Evolutionary conservation across 768 basidiomycete species (phyloP).

Genomic region (Panus rudis): DNA sequence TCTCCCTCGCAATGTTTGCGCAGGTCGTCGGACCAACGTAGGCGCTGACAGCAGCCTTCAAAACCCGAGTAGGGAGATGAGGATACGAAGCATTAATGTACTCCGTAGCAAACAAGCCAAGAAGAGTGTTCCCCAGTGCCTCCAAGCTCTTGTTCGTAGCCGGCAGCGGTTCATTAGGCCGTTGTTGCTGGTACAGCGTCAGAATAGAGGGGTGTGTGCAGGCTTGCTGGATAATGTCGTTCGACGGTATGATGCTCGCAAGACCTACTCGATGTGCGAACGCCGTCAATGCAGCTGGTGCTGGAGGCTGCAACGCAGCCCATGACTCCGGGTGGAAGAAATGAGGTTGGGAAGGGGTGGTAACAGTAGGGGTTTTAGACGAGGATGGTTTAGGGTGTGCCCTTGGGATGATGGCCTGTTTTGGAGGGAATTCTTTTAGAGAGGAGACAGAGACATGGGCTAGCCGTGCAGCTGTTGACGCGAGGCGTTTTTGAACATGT

Average conservation of each 20-base stretch:
- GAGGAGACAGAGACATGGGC: constrained; percentile 50
- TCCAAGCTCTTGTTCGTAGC: constrained; percentile 72
- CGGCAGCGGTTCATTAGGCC: constrained; percentile 47
- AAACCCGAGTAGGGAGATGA: constrained; percentile 83
- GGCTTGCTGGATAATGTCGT: constrained; percentile 57
- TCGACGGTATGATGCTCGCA: constrained; percentile 42
- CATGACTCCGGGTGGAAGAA: constrained; percentile 61
- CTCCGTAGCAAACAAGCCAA: constrained; percentile 88
- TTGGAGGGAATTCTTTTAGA: constrained; percentile 54
- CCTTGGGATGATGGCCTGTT: constrained; percentile 40
- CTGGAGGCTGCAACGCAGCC: constrained; percentile 67
- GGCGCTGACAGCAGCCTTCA: constrained; percentile 88
- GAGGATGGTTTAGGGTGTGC: constrained; percentile 13
- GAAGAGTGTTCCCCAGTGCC: constrained; percentile 74
- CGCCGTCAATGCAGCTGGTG: constrained; percentile 62
- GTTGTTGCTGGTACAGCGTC: constrained; percentile 45
- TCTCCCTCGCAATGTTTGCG: constrained; percentile 78
- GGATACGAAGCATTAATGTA: constrained; percentile 77
- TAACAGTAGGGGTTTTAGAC: constrained; percentile 8
- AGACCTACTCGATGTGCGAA: constrained; percentile 76
- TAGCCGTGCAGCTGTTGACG: constrained; percentile 39
- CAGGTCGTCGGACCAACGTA: constrained; percentile 85
- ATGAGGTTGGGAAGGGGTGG: constrained; percentile 6
- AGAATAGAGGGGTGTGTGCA: constrained; percentile 77
- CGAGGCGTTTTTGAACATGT: constrained; percentile 51